phyloP scores from a whole-genome alignment of 2,329 filamentous ascomycete species.

The Cytospora mali region DNA sequence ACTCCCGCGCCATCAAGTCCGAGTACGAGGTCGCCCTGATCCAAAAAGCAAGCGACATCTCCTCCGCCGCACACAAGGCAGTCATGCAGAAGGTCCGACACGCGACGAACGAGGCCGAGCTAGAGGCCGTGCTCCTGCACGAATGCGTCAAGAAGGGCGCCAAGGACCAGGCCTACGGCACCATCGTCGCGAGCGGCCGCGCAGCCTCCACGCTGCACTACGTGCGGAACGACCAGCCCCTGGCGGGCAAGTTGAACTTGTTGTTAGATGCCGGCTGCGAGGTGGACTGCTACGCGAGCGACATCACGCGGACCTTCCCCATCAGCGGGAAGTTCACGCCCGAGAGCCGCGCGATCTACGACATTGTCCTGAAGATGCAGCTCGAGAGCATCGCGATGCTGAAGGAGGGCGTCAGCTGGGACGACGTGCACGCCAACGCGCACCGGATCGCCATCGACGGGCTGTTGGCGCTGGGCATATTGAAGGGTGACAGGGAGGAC shows the following conservation, averaged over 20 bases:
- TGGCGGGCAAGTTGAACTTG: conserved; percentile 74
- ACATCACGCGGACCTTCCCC: conserved; percentile 70
- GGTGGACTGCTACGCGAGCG: conserved; percentile 70
- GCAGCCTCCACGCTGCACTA: conserved; percentile 89
- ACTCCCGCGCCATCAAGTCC: conserved; percentile 71
- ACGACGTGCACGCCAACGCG: conserved; percentile 77
- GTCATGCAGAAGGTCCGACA: conserved; percentile 63
- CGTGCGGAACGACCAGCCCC: conserved; percentile 72
- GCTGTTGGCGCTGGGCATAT: conserved; percentile 72
- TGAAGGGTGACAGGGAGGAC: conserved; percentile 68
- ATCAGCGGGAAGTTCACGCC: conserved; percentile 71
- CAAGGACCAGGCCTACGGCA: conserved; percentile 83
- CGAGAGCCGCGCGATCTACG: conserved; percentile 75
- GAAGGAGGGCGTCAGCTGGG: conserved; percentile 75
- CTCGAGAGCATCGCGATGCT: conserved; percentile 72
- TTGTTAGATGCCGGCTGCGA: conserved; percentile 84
- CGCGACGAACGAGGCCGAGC: conserved; percentile 77
- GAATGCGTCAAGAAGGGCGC: conserved; percentile 74
- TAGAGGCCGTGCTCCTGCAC: conserved; percentile 80
- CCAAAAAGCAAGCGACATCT: conserved; percentile 71
- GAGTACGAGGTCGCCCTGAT: conserved; percentile 75
- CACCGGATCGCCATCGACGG: conserved; percentile 83
- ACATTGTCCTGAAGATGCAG: conserved; percentile 87
- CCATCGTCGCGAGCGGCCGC: conserved; percentile 80
- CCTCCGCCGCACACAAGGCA: conserved; percentile 65